These are phyloP conservation scores for Dactylellina parvicollis DNA, from an alignment of 2,329 filamentous ascomycete genomes.

Conservation along the genomic window DNA sequence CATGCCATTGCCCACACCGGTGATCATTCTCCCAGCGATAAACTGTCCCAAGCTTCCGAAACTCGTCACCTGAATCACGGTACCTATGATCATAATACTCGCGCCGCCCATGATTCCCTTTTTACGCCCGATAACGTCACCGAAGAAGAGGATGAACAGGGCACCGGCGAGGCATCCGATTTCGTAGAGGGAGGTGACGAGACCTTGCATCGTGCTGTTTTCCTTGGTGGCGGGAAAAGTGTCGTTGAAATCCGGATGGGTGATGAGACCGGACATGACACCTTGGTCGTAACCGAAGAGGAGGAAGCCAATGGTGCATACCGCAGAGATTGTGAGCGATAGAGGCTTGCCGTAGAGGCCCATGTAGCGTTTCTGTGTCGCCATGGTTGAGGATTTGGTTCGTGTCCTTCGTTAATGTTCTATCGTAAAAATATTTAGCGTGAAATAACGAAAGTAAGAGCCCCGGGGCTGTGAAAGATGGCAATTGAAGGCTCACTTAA, in stretches of 20 bases:
- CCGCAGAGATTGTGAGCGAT: slow-evolving; percentile 69
- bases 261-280: slow-evolving; percentile 68
- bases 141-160: slow-evolving; percentile 65
- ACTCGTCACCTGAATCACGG: slow-evolving; percentile 68
- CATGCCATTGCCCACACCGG: slow-evolving; percentile 67
- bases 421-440: too few species aligned
- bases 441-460: background rate
- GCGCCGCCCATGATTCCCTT: slow-evolving; percentile 71
- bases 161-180: slow-evolving; percentile 68
- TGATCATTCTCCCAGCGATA: slow-evolving; percentile 68
- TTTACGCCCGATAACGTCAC: slow-evolving; percentile 70
- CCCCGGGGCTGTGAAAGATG: background rate
- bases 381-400: slow-evolving; percentile 5
- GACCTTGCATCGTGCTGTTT: slow-evolving; percentile 64
- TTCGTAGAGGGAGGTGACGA: slow-evolving; percentile 54
- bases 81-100: slow-evolving; percentile 69
- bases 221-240: slow-evolving; percentile 64
- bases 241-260: slow-evolving; percentile 65
- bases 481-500: background rate
- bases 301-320: slow-evolving; percentile 72
- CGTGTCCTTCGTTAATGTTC: too few species aligned
- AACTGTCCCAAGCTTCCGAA: slow-evolving; percentile 66
- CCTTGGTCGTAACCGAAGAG: slow-evolving; percentile 70
- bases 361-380: slow-evolving; percentile 25
- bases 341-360: slow-evolving; percentile 70